phyloP scores from a whole-genome alignment of 2,329 filamentous ascomycete genomes.

The Pseudopyricularia cyperi region DNA sequence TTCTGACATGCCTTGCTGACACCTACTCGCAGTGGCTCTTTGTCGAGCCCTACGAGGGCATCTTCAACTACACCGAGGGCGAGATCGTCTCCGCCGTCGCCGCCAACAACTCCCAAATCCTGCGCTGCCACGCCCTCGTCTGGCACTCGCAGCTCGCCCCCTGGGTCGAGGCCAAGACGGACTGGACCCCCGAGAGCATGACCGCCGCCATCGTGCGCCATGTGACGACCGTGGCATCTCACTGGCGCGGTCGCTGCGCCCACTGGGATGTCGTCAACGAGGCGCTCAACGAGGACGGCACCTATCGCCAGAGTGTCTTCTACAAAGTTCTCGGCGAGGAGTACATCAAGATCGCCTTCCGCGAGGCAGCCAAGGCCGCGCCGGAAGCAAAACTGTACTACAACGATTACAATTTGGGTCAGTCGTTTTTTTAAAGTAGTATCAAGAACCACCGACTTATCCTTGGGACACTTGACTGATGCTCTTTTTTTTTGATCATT shows the following conservation, averaged over 20 bases:
- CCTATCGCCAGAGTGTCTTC: slow-evolving; percentile 25
- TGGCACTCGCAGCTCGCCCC: slow-evolving; percentile 29
- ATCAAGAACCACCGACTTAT: no score
- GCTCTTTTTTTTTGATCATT: no score
- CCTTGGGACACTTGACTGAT: no score
- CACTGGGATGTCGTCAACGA: slow-evolving; percentile 42
- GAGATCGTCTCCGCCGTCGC: slow-evolving; percentile 24
- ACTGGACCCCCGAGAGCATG: slow-evolving; percentile 35
- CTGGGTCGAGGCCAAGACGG: slow-evolving; percentile 27
- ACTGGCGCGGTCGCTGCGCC: slow-evolving; percentile 30
- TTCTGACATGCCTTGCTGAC: slow-evolving; percentile 10
- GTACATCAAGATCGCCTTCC: slow-evolving; percentile 32
- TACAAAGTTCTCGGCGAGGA: slow-evolving; percentile 25
- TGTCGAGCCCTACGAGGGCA: slow-evolving; percentile 20
- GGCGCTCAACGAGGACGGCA: slow-evolving; percentile 31
- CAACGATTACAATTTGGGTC: slow-evolving; percentile 37
- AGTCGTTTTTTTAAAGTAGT: no score
- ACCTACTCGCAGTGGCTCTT: slow-evolving; percentile 26
- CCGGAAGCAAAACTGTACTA: slow-evolving; percentile 32
- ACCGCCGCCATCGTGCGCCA: slow-evolving; percentile 35
- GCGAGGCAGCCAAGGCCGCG: slow-evolving; percentile 25
- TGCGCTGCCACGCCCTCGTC: slow-evolving; percentile 39
- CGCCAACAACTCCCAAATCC: slow-evolving; percentile 17
- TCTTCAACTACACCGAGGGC: slow-evolving; percentile 38
- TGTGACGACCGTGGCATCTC: slow-evolving; percentile 26